Base-by-base conservation (phyloP, 805 yeast genomes). In the Priceomyces castillae region DNA sequence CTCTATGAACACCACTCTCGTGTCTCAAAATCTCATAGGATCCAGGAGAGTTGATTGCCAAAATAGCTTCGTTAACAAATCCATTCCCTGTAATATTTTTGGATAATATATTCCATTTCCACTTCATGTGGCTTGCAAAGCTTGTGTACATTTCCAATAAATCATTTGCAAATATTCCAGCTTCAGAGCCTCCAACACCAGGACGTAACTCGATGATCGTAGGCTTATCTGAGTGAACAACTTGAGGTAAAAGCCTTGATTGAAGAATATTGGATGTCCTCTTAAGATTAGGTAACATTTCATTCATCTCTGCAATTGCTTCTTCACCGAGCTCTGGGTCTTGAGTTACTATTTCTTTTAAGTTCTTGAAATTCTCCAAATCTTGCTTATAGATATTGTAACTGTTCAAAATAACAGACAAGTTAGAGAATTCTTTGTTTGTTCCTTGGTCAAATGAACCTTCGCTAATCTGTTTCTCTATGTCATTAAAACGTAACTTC, bases 1-100 rank as follows among this genome's bases (percentile, higher is more conserved):
- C 99, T 34, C 99, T 71, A 62, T 94, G 99, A 6, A 94, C 96
- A 3, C 99, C 99, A 22, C 95, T 89, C 61, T 94, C 99, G 54
- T 79, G 83, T 48, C 92, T 74, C 37, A 94, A 62, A 33, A 74
- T 58, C 49, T 82, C 82, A 58, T 84, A 94, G 0, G 95, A 75
- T 0, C 95, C 95, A 0, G 84, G 83, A 47, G 81, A 80, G 49
- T 85, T 85, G 7, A 94, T 74, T 46, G 70, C 59, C 35, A 81
- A 65, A 22, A 94, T 64, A 11, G 88, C 82, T 10, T 95, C 97
- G 54, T 84, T 94, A 4, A 87, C 95, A 34, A 72, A 73, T 0
- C 88, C 87, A 28, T 78, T 71, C 23, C 77, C 77, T 37, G 80
- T 81, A 23, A 66, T 74, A 6, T 77, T 73, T 40, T 74, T 67